phyloP scores from a whole-genome alignment of 2,329 filamentous ascomycete genomes.

The Macrophomina phaseolina region DNA sequence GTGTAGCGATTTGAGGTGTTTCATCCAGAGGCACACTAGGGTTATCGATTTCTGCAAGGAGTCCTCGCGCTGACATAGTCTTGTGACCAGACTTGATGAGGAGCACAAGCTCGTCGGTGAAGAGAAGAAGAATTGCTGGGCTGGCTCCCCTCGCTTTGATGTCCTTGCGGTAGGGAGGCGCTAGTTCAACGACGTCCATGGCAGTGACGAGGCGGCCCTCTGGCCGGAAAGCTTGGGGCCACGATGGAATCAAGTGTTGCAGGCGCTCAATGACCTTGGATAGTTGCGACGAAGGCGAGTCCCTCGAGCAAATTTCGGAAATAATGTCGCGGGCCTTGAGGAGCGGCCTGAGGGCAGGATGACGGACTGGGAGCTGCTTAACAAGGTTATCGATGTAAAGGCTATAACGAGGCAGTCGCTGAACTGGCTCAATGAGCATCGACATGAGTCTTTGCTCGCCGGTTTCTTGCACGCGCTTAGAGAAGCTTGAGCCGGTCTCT shows the following conservation, averaged over 20 bases:
- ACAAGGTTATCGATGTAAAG: slow-evolving; percentile 96
- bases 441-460: slow-evolving; percentile 92
- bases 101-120: slow-evolving; percentile 80
- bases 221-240: slow-evolving; percentile 74
- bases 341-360: slow-evolving; percentile 82
- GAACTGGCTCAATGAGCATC: slow-evolving; percentile 92
- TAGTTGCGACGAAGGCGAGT: slow-evolving; percentile 72
- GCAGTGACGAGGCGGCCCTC: slow-evolving; percentile 80
- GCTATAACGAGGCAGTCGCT: slow-evolving; percentile 91
- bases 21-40: slow-evolving; percentile 60
- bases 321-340: slow-evolving; percentile 92
- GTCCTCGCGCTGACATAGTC: slow-evolving; percentile 72
- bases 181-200: slow-evolving; percentile 77
- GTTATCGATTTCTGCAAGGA: slow-evolving; percentile 85
- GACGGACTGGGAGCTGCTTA: slow-evolving; percentile 80
- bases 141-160: slow-evolving; percentile 46
- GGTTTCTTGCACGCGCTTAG: slow-evolving; percentile 76
- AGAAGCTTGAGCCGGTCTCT: slow-evolving; percentile 80
- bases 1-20: slow-evolving; percentile 40
- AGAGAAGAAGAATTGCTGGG: slow-evolving; percentile 78
- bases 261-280: slow-evolving; percentile 76
- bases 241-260: slow-evolving; percentile 76
- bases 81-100: slow-evolving; percentile 71
- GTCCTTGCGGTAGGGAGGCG: slow-evolving; percentile 69
- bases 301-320: slow-evolving; percentile 94